Evolutionary conservation across 139 green algal genomes (phyloP).

Genomic region (Auxenochlorella pyrenoidosa): DNA sequence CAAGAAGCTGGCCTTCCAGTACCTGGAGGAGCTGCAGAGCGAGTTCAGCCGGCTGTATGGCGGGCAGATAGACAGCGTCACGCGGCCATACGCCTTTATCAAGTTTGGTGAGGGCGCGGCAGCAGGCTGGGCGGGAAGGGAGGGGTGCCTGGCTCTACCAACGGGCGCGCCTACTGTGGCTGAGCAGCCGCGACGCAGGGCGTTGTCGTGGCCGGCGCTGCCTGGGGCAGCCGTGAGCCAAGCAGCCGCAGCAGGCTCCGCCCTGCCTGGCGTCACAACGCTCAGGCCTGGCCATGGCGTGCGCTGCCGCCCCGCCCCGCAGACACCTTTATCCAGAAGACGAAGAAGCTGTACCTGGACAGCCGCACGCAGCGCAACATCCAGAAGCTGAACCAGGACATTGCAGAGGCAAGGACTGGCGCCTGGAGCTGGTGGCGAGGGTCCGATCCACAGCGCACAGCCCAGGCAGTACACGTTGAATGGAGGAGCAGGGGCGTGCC

Average conservation of each 20-base stretch:
- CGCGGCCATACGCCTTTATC: conserved; percentile 98
- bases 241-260: too few relatives aligned
- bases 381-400: conserved; percentile 88
- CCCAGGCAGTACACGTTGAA: too few relatives aligned
- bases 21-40: conserved; percentile 95
- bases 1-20: conserved; percentile 99
- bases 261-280: too few relatives aligned
- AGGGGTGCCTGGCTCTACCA: neutral
- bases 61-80: conserved; percentile 87
- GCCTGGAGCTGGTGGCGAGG: too few relatives aligned
- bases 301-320: neutral
- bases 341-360: conserved; percentile 98
- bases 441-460: too few relatives aligned
- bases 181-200: too few relatives aligned
- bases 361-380: conserved; percentile 98
- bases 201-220: too few relatives aligned
- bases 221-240: too few relatives aligned
- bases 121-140: neutral
- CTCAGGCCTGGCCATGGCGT: neutral
- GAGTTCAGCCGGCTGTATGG: conserved; percentile 95
- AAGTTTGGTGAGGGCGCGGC: conserved; percentile 91
- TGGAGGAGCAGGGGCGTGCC: too few relatives aligned
- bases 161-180: too few relatives aligned
- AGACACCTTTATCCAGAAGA: conserved; percentile 99
- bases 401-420: conserved; percentile 68